Base-by-base conservation (phyloP, 352 stramenopile genomes). In the Peronospora tabacina region DNA sequence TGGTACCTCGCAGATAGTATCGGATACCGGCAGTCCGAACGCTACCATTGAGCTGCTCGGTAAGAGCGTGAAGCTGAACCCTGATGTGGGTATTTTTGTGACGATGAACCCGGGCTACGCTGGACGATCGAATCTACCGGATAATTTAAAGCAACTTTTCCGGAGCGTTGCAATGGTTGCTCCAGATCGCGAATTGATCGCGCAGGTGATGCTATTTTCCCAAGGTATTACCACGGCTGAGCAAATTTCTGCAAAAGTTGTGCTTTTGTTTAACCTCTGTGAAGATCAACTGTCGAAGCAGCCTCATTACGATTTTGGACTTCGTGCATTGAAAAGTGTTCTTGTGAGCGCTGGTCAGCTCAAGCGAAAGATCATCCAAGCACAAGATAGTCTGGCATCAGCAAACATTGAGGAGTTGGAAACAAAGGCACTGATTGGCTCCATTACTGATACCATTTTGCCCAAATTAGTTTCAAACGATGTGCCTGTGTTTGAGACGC, bases 21-120 rank as follows among this genome's bases (percentile, higher is more conserved):
- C 44, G 8, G 73, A 38, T 36, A 44, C 24, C 36, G 48, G 26
- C 10, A 54, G 42, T 7, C 52, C 42, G 0, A 70, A 47, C 6
- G 61, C 65, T 43, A 82, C 68, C 0, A 98, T 99, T 48, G 90
- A 98, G 52, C 68, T 99, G 5, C 53, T 99, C 10, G 96, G 95
- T 12, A 95, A 97, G 64, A 89, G 70, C 29, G 94, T 99, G 17
- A 76, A 78, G 38, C 70, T 99, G 7, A 90, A 98, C 64, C 85
- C 95, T 42, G 95, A 98, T 63, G 96, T 99, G 42, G 97, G 96
- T 19, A 99, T 99, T 49, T 99, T 99, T 68, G 96, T 99, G 28
- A 99, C 98, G 12, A 99, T 99, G 97, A 99, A 99, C 68, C 98
- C 97, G 30, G 95, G 94, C 19, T 99, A 99, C 68, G 97, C 97